phyloP scores from a whole-genome alignment of 495 filamentous ascomycete species.

The Penicillium canariense region DNA sequence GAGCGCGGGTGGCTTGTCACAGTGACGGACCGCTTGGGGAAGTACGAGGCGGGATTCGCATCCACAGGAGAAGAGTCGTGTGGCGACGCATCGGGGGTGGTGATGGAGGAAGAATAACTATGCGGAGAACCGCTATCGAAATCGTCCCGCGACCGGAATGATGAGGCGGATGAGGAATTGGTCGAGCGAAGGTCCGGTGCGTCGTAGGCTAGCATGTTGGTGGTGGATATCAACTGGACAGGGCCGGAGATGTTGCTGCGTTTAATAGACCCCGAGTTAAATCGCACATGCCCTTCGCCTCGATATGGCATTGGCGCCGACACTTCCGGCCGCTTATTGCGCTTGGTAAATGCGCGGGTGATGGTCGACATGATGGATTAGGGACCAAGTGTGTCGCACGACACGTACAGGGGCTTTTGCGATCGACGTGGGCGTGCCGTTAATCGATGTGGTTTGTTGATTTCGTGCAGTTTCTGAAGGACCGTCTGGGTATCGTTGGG shows the following conservation, averaged over 20 bases:
- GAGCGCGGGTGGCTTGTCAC: conserved; percentile 42
- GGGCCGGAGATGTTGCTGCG: conserved; percentile 79
- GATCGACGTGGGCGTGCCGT: neutral
- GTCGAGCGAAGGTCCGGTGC: conserved; percentile 73
- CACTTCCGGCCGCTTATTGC: conserved; percentile 50
- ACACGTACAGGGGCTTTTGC: neutral
- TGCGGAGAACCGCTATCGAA: conserved; percentile 58
- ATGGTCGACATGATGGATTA: conserved; percentile 45
- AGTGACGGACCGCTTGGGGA: conserved; percentile 53
- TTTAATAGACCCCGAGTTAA: conserved; percentile 47
- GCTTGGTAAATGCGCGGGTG: conserved; percentile 66
- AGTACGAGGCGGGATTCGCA: conserved; percentile 72
- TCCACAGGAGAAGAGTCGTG: conserved; percentile 58
- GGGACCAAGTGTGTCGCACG: conserved; percentile 3
- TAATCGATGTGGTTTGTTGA: neutral
- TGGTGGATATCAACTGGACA: conserved; percentile 84
- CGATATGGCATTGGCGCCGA: conserved; percentile 50
- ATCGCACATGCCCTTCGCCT: conserved; percentile 44
- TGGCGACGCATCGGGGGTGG: conserved; percentile 73
- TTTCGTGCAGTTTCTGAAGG: neutral
- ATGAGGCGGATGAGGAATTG: conserved; percentile 54
- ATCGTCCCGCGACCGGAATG: conserved; percentile 55
- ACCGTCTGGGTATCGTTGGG: neutral
- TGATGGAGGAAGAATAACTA: conserved; percentile 56
- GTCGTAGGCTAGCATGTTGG: conserved; percentile 93